Evolutionary conservation across 2,329 filamentous ascomycete species (phyloP), one percentile per base, ranked within the genome.

Genomic region (Claviceps pazoutovae): DNA sequence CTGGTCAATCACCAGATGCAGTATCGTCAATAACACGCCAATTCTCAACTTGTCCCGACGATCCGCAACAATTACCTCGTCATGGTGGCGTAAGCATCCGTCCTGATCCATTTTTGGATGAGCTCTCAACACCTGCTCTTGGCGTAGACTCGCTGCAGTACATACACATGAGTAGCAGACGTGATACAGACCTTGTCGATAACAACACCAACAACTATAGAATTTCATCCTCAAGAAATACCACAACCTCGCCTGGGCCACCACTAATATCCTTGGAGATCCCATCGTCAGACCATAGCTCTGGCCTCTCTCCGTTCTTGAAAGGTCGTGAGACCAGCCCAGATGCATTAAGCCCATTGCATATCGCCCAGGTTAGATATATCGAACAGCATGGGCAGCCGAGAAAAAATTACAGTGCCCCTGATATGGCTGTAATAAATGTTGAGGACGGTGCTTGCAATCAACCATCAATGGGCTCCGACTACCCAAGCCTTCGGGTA

Each of bases 41-140:
- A 51, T 69, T 71, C 56, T 68, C 68, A 46, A 69, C 69, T 56
- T 74, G 71, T 53, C 71, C 71, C 53, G 71, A 74, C 53, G 68
- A 73, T 26, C 59, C 65, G 14, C 66, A 61, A 48, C 57, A 60
- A 51, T 60, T 50, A 49, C 57, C 50, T 53, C 63, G 55, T 54
- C 56, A 58, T 50, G 56, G 53, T 23, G 57, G 54, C 34, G 56
- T 58, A 50, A 58, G 57, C 37, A 51, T 57, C 17, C 58, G 54
- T n/a, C 56, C 57, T 47, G 56, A 53, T 37, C 51, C 58, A 8
- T 54, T 53, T 42, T 55, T 57, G 19, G 56, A 59, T 54, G 57
- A 52, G 34, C 51, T 58, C 26, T 60, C 64, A 39, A 53, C 56
- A 11, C 52, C 59, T 21, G 51, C 48, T 13, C 51, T 58, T 48